Evolutionary conservation across 495 filamentous ascomycete genomes (phyloP).

Genomic region (Penicillium bovifimosum): DNA sequence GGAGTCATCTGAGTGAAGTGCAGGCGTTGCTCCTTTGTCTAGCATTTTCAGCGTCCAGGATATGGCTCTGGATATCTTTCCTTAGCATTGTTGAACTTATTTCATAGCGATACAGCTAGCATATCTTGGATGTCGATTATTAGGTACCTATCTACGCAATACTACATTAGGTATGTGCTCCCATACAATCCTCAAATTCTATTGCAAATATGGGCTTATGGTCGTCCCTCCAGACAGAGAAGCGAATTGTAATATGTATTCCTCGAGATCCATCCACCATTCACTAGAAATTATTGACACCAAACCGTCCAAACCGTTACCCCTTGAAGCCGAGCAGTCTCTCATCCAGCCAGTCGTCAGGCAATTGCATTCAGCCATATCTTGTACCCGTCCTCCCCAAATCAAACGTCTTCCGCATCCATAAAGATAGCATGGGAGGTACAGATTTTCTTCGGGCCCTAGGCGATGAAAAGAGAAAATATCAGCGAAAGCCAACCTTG

Average conservation of each 20-base stretch:
- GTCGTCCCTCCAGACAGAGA: not conserved
- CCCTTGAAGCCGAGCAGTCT: not conserved
- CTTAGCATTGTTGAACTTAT: not conserved
- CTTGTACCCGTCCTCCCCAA: not conserved
- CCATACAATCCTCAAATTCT: no score
- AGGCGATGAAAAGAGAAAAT: not conserved
- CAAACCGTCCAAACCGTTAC: no score
- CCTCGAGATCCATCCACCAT: conserved; percentile 9
- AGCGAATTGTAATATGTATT: conserved; percentile 7
- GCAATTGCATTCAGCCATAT: not conserved
- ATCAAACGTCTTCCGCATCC: conserved; percentile 18
- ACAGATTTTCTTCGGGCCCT: conserved; percentile 30
- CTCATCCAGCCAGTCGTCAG: not conserved
- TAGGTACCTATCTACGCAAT: no score
- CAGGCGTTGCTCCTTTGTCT: not conserved
- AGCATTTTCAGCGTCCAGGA: not conserved
- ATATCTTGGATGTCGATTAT: no score
- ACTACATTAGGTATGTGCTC: no score
- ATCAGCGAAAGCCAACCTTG: conserved; percentile 3
- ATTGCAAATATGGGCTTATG: no score
- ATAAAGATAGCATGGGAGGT: conserved; percentile 25
- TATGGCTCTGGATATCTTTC: not conserved
- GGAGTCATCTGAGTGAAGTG: not conserved
- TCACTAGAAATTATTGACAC: conserved; percentile 13
- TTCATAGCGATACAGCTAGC: no score